Percentiles rank a stretch among this genome's conserved stretches.
Conservation (phyloP, 371 early-diverging fungal genomes). For the Funneliformis caledonium region DNA sequence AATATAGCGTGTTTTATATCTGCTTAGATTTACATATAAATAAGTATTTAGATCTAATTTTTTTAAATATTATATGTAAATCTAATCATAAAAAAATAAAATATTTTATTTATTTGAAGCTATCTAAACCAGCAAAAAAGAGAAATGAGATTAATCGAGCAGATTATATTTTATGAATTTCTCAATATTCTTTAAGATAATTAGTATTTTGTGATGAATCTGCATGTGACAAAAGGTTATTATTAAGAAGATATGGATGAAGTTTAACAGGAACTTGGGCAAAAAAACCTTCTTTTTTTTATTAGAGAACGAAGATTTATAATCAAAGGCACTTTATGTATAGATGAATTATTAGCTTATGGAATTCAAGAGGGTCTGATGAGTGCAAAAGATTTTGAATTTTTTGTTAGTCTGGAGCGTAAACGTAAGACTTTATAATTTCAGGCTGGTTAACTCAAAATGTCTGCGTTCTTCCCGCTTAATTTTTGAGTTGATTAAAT, state of each 20-base stretch:
- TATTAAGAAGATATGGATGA: neutral
- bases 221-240: neutral
- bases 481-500: no score
- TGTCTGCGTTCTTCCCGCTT: no score
- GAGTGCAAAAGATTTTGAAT: no score
- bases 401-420: no score
- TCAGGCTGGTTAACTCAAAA: no score
- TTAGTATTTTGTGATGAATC: neutral
- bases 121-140: neutral
- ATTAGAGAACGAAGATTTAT: constrained; percentile 5
- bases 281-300: neutral
- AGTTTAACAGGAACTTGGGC: neutral
- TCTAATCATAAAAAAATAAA: no score
- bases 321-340: neutral
- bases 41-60: neutral
- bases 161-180: neutral
- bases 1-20: neutral
- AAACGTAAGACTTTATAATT: no score
- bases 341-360: no score
- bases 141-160: neutral
- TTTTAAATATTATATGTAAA: neutral
- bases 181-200: neutral
- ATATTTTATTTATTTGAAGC: neutral
- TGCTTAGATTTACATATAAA: neutral
- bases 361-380: no score